Evolutionary conservation across 441 rosid genomes (phyloP).

Genomic region (Populus hybrid): DNA sequence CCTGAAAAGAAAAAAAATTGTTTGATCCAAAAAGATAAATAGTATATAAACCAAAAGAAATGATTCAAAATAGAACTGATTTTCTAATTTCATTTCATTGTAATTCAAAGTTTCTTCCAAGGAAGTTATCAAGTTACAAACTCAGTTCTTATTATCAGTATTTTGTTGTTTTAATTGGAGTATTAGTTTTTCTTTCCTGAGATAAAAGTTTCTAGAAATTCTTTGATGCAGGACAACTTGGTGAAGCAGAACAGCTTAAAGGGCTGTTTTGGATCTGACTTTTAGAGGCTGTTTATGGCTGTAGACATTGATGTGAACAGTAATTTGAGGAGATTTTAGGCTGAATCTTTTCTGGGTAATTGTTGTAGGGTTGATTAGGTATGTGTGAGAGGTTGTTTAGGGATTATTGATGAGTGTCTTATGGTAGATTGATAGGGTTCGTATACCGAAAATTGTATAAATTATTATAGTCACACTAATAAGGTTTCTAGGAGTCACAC

Average conservation of each 20-base stretch:
- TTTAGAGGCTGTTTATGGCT: background rate
- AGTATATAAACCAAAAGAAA: background rate
- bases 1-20: background rate
- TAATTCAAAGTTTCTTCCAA: background rate
- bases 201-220: background rate
- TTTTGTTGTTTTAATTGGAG: background rate
- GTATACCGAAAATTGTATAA: background rate
- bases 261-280: background rate
- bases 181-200: background rate
- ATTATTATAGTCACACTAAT: background rate
- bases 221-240: background rate
- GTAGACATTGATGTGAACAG: background rate
- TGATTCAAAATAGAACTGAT: background rate
- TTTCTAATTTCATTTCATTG: background rate
- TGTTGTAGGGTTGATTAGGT: background rate
- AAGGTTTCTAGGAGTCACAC: background rate
- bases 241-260: background rate
- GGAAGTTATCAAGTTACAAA: background rate
- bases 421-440: background rate
- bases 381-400: background rate
- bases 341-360: background rate
- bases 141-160: background rate
- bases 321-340: background rate
- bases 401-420: background rate
- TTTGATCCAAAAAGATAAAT: background rate